These are phyloP conservation scores for Trichophyton verrucosum DNA, from an alignment of 2,329 filamentous ascomycete genomes.

Conservation along the genomic window DNA sequence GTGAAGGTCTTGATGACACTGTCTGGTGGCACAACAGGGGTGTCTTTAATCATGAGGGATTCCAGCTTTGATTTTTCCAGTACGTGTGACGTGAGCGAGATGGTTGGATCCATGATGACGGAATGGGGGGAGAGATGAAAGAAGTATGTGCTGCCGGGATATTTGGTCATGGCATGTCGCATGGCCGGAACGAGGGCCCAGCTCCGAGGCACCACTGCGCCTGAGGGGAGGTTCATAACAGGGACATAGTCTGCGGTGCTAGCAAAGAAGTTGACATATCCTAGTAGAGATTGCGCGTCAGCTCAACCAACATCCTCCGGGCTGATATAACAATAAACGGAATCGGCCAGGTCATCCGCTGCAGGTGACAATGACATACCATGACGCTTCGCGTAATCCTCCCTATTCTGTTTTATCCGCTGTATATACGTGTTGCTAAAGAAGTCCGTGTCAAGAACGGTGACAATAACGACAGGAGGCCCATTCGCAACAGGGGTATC, in stretches of 20 bases:
- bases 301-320: neutral
- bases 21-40: slow-evolving; percentile 81
- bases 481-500: slow-evolving; percentile 23
- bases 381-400: slow-evolving; percentile 73
- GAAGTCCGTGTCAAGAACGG: slow-evolving; percentile 58
- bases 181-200: slow-evolving; percentile 66
- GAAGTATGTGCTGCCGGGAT: slow-evolving; percentile 65
- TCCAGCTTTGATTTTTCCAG: slow-evolving; percentile 57
- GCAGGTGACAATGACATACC: slow-evolving; percentile 43
- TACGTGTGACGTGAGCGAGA: slow-evolving; percentile 58
- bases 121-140: slow-evolving; percentile 80
- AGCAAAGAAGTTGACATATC: slow-evolving; percentile 76
- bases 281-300: slow-evolving; percentile 34
- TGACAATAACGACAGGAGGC: slow-evolving; percentile 62
- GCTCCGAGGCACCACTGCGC: slow-evolving; percentile 32
- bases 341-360: neutral
- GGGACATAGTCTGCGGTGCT: slow-evolving; percentile 58
- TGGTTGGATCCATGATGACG: slow-evolving; percentile 72
- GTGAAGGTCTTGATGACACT: slow-evolving; percentile 92
- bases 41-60: slow-evolving; percentile 68
- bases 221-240: slow-evolving; percentile 17
- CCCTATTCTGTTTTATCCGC: slow-evolving; percentile 67
- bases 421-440: slow-evolving; percentile 57
- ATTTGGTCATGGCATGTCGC: slow-evolving; percentile 73
- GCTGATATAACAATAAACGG: neutral